These are phyloP conservation scores for Phytophthora litchii DNA, from an alignment of 352 stramenopile species.

Conservation along the genomic window DNA sequence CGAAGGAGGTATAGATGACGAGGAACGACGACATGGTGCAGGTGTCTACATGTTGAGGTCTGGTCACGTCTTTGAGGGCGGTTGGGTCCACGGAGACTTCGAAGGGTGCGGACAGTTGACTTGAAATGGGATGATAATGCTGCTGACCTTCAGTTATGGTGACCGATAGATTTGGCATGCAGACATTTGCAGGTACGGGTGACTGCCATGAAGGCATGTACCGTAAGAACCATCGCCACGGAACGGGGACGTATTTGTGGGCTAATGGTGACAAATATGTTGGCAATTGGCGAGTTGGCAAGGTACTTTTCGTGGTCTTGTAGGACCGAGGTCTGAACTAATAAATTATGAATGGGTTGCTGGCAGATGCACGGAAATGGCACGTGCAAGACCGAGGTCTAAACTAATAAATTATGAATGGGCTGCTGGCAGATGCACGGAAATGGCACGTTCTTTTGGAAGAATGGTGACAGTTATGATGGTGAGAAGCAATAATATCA, in stretches of 20 bases:
- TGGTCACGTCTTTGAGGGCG: constrained; percentile 79
- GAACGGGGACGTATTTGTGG: constrained; percentile 87
- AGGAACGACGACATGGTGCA: constrained; percentile 62
- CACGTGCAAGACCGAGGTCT: no score
- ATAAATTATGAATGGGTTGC: not conserved
- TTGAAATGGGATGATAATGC: constrained; percentile 4
- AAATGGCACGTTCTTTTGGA: constrained; percentile 71
- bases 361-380: constrained; percentile 76
- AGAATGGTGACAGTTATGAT: constrained; percentile 80
- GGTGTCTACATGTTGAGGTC: constrained; percentile 56
- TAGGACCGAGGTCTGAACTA: no score
- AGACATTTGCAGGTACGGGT: constrained; percentile 78
- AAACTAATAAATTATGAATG: no score
- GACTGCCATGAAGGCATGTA: constrained; percentile 91
- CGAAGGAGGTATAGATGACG: constrained; percentile 56
- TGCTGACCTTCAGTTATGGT: not conserved
- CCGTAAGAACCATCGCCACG: constrained; percentile 84
- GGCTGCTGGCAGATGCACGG: constrained; percentile 68
- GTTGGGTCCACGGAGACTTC: constrained; percentile 82
- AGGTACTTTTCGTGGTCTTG: constrained; percentile 44
- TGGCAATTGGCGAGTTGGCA: constrained; percentile 80
- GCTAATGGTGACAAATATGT: constrained; percentile 91
- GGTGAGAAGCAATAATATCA: constrained; percentile 40
- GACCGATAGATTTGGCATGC: constrained; percentile 75
- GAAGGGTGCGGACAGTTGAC: constrained; percentile 67